phyloP scores from a whole-genome alignment of 345 rosid genomes.

The Tarenaya hassleriana region DNA sequence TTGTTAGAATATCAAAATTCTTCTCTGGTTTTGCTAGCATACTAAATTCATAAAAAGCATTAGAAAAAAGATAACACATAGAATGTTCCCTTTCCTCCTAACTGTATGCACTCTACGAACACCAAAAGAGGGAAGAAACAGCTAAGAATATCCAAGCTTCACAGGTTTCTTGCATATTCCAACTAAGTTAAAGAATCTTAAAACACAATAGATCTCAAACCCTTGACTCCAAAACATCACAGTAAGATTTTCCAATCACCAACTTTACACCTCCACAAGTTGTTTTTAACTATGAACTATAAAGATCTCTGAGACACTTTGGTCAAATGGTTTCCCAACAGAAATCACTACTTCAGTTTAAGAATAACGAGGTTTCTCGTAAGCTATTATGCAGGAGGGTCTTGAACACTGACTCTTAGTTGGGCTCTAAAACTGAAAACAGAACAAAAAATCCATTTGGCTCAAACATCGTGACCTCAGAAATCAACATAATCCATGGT shows the following conservation, averaged over 20 bases:
- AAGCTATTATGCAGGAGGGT: too few species aligned
- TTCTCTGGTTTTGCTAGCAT: neutral
- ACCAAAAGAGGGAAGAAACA: neutral
- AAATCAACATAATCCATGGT: too few species aligned
- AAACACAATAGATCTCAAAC: neutral
- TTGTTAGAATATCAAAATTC: slow-evolving; percentile 1
- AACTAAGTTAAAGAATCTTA: neutral
- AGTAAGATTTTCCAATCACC: neutral
- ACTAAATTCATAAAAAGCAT: neutral
- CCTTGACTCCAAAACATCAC: slow-evolving; percentile 2
- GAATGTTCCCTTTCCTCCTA: too few species aligned
- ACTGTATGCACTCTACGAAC: neutral
- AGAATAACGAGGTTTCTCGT: too few species aligned
- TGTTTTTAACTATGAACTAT: neutral
- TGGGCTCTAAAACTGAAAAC: too few species aligned
- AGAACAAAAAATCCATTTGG: too few species aligned
- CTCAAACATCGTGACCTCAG: too few species aligned
- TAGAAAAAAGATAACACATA: neutral
- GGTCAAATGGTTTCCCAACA: slow-evolving; percentile 1
- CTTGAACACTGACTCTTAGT: too few species aligned
- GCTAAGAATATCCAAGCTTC: neutral
- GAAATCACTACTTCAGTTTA: too few species aligned
- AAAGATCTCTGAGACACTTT: slow-evolving; percentile 6
- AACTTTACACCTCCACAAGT: neutral
- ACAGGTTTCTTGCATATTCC: neutral